Evolutionary conservation across 352 stramenopile species (phyloP), one percentile per base, ranked within the genome.

Genomic region (Phytophthora constricta): DNA sequence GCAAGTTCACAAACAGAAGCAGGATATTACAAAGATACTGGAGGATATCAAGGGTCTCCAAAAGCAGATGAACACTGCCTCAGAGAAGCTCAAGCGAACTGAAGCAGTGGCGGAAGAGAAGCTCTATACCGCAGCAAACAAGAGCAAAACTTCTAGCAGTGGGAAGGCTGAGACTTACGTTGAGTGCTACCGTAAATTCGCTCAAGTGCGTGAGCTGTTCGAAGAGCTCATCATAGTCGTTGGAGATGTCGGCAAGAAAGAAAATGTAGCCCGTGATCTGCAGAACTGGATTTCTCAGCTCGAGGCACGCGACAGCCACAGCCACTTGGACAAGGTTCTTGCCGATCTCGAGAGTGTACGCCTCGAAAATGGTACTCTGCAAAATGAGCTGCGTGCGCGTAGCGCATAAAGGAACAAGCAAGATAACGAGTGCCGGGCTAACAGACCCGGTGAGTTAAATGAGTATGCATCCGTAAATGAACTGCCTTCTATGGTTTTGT

Each of bases 1-100:
- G 62, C 82, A 93, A 37, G 87, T 96, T 25, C 80, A 92, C 64
- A 96, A 96, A 72, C 89, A 97, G 54, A 97, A 96, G 52, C 72
- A 84, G 28, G 89, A 96, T 39, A 96, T 96, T 22, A 52, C 72
- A 13, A 94, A 93, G 58, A 90, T 95, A 61, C 78, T 95, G 23
- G 69, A 84, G 10, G 87, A 95, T 45, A 94, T 95, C 42, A 90
- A 78, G 23, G 56, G 57, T 1, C 73, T 95, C 31, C 87, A 95
- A 58, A 94, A 92, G 51, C 79, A 95, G 33, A 70, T 96, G 33
- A 96, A 97, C 62, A 57, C 72, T 8, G 78, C 80, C 7, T 82
- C 79, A 1, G 86, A 93, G 60, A 96, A 85, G 59, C 82, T 96
- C 45, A 93, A 95, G 59, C 80, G 90, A 13, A 93, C 74, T 46